Conservation (phyloP, 768 basidiomycete genomes). For the Mycena rebaudengoi region DNA sequence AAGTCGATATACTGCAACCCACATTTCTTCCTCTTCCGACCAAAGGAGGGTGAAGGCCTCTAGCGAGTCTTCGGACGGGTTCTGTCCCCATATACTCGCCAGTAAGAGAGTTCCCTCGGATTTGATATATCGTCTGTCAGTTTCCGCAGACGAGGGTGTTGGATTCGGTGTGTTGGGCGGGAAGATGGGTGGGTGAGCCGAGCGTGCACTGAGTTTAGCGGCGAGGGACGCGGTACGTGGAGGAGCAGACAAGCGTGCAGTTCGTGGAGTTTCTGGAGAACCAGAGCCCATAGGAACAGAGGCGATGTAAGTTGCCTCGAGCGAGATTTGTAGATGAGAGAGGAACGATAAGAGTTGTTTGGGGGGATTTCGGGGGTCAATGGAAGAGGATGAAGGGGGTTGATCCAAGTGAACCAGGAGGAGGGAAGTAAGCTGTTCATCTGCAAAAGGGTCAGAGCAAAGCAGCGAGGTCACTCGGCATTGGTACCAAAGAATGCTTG, state of each 20-base stretch:
- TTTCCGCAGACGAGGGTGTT: slow-evolving; percentile 74
- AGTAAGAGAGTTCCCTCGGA: slow-evolving; percentile 81
- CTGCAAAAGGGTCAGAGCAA: slow-evolving; percentile 42
- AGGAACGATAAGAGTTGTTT: slow-evolving; percentile 65
- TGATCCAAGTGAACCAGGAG: slow-evolving; percentile 68
- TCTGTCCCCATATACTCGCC: slow-evolving; percentile 80
- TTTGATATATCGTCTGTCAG: slow-evolving; percentile 79
- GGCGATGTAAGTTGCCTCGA: slow-evolving; percentile 85
- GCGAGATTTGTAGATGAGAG: slow-evolving; percentile 75
- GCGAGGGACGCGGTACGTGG: slow-evolving; percentile 62
- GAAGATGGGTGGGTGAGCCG: slow-evolving; percentile 71
- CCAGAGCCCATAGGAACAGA: slow-evolving; percentile 43
- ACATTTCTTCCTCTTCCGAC: slow-evolving; percentile 64
- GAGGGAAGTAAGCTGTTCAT: slow-evolving; percentile 63
- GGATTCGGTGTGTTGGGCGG: slow-evolving; percentile 89
- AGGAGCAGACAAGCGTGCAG: slow-evolving; percentile 53
- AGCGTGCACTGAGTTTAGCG: slow-evolving; percentile 44
- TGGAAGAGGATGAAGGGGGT: slow-evolving; percentile 49
- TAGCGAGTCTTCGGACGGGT: slow-evolving; percentile 47
- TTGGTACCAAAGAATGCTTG: slow-evolving; percentile 80
- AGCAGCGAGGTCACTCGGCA: slow-evolving; percentile 9
- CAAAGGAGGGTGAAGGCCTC: slow-evolving; percentile 75
- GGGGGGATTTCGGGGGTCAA: slow-evolving; percentile 51
- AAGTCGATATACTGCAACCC: slow-evolving; percentile 85
- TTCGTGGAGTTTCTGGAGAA: slow-evolving; percentile 45